These are phyloP conservation scores for Alternaria ethzedia DNA, from an alignment of 2,329 filamentous ascomycete species.

Conservation along the genomic window DNA sequence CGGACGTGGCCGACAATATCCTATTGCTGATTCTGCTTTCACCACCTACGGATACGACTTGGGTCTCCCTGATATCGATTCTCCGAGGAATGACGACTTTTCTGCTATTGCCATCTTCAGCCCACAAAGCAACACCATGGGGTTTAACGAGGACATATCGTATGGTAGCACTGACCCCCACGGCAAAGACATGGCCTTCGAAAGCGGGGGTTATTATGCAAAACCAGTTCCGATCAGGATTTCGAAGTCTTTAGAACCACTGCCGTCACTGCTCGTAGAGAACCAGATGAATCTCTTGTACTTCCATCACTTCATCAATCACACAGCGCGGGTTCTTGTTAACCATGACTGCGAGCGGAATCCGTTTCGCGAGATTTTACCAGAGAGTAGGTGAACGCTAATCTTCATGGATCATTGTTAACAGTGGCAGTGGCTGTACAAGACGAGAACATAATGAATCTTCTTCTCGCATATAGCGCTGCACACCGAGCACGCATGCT, in stretches of 20 bases:
- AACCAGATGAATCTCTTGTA: constrained; percentile 84
- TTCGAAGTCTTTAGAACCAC: constrained; percentile 61
- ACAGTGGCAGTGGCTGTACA: constrained; percentile 65
- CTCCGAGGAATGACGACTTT: constrained; percentile 73
- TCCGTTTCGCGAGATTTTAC: constrained; percentile 66
- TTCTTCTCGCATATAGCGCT: constrained; percentile 83
- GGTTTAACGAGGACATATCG: constrained; percentile 42
- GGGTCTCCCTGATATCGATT: constrained; percentile 72
- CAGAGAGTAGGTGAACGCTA: constrained; percentile 59
- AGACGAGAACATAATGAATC: constrained; percentile 74
- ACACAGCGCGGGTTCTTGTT: constrained; percentile 73
- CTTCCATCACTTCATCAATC: constrained; percentile 77
- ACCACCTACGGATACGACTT: constrained; percentile 73
- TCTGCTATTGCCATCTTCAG: constrained; percentile 63
- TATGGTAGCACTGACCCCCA: constrained; percentile 47
- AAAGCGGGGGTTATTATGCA: constrained; percentile 71
- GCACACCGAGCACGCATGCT: constrained; percentile 79
- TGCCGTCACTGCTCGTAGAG: constrained; percentile 65
- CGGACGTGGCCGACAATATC: constrained; percentile 51
- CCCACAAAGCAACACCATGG: constrained; percentile 37
- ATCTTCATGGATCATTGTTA: constrained; percentile 7
- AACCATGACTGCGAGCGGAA: constrained; percentile 68
- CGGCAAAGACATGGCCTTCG: constrained; percentile 60
- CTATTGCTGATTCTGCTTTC: constrained; percentile 35
- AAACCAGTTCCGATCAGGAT: constrained; percentile 71